Percentiles rank a stretch among this genome's conserved stretches.
phyloP scores from a whole-genome alignment of 768 basidiomycete genomes.

The Mycena capillaripes region DNA sequence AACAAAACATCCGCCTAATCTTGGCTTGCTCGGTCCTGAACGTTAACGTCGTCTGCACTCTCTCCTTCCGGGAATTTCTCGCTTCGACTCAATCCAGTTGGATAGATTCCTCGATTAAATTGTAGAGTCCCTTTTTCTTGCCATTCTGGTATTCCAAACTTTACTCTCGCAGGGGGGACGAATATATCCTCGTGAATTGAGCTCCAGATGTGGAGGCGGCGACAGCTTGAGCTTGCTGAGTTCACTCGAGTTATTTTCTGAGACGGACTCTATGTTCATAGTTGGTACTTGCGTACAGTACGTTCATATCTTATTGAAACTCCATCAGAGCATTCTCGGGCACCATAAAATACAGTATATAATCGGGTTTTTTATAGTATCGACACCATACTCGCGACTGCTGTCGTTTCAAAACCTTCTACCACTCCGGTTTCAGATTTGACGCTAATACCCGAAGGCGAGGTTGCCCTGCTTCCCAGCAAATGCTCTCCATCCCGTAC shows the following conservation, averaged over 20 bases:
- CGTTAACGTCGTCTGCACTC: slow-evolving; percentile 73
- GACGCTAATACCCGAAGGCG: too few species aligned
- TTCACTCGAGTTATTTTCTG: background rate
- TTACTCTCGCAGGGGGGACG: slow-evolving; percentile 81
- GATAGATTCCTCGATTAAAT: slow-evolving; percentile 67
- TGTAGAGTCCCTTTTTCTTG: slow-evolving; percentile 52
- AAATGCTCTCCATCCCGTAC: too few species aligned
- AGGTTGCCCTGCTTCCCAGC: too few species aligned
- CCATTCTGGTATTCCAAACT: slow-evolving; percentile 81
- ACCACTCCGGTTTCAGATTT: too few species aligned
- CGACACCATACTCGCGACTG: too few species aligned
- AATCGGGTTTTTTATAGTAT: too few species aligned
- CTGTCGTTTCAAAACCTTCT: too few species aligned
- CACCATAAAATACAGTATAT: too few species aligned
- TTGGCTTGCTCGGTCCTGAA: slow-evolving; percentile 66
- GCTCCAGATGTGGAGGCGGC: slow-evolving; percentile 64
- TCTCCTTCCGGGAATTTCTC: slow-evolving; percentile 82
- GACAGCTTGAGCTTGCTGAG: slow-evolving; percentile 77
- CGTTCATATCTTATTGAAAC: too few species aligned
- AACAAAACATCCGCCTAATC: slow-evolving; percentile 67
- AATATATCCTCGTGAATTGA: slow-evolving; percentile 68
- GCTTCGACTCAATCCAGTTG: slow-evolving; percentile 57
- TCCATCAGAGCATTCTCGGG: too few species aligned
- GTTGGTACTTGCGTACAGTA: too few species aligned
- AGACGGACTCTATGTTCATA: too few species aligned